Evolutionary conservation across 2,329 filamentous ascomycete genomes (phyloP), one percentile per base, ranked within the genome.

Genomic region (Chalara sp.): DNA sequence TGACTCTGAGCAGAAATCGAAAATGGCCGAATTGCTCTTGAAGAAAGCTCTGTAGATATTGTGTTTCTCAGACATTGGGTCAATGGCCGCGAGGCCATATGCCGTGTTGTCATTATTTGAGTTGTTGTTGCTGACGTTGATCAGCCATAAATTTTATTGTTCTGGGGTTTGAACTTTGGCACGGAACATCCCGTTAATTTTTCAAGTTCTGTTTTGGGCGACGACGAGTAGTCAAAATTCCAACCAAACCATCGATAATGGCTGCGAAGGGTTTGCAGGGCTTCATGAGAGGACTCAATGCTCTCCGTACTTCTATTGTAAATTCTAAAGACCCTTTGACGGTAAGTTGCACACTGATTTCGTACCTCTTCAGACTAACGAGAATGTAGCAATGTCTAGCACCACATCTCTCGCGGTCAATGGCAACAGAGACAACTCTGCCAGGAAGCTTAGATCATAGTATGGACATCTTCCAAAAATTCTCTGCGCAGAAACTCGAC

Each of bases 11-110:
- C 71, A 68, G 55, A 58, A 55, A 56, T 63, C 29, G 62, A 53
- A 53, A 65, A 64, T 21, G 54, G 47, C 42, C 64, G 60, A 51
- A 65, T 56, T 21, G 54, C 43, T 47, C 52, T 55, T 13, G 53
- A 49, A 56, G 61, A 58, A 12, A 57, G 49, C 41, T 49, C 47
- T 49, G 61, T 55, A 55, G 61, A 52, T 51, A 61, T 66, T 53
- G 57, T 63, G 67, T 61, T 72, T 63, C 72, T 72, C 56, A 82
- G 65, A 58, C 76, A 78, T 69, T 75, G 72, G 58, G 76, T 67
- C 57, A 83, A 68, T 55, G 80, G 79, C 69, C 79, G 70, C 52
- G 71, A 72, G 65, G 77, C 76, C 71, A 76, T 79, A 66, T 78
- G 77, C 65, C 78, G 80, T 67, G 72, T 72, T 66, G 80, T 78